Conservation (phyloP, 2,329 filamentous ascomycete genomes). For the Nigrospora sphaerica region DNA sequence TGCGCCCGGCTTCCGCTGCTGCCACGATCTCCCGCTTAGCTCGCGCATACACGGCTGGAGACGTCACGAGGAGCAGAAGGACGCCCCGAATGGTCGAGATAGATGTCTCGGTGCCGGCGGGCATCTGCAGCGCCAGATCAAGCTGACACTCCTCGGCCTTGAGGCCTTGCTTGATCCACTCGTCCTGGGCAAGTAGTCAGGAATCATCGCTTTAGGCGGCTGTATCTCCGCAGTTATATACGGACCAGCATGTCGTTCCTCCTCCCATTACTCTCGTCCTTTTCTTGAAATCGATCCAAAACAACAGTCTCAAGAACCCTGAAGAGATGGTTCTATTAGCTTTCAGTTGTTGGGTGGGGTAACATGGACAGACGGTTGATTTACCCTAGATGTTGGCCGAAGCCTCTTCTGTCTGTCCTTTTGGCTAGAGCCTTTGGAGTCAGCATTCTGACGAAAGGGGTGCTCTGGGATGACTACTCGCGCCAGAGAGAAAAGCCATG, state of each 20-base stretch:
- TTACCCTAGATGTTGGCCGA: slow-evolving; percentile 15
- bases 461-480: too few relatives aligned
- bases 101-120: slow-evolving; percentile 10
- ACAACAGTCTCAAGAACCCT: slow-evolving; percentile 9
- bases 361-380: background rate
- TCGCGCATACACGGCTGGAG: slow-evolving; percentile 7
- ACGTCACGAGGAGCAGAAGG: slow-evolving; percentile 8
- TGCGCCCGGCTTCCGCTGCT: slow-evolving; percentile 6
- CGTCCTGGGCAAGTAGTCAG: slow-evolving; percentile 8
- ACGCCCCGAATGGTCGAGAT: slow-evolving; percentile 8
- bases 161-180: slow-evolving; percentile 17
- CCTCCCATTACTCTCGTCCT: background rate
- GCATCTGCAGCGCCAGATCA: slow-evolving; percentile 14
- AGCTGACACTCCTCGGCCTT: slow-evolving; percentile 15
- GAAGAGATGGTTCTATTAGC: too few relatives aligned
- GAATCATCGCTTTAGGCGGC: background rate
- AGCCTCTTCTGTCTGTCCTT: slow-evolving; percentile 13
- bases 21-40: slow-evolving; percentile 9
- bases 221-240: background rate
- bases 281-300: slow-evolving; percentile 10
- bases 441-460: too few relatives aligned
- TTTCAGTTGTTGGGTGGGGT: too few relatives aligned
- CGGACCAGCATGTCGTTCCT: slow-evolving; percentile 14
- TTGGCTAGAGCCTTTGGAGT: slow-evolving; percentile 4
- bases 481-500: too few relatives aligned